These are phyloP conservation scores for Zygnema cylindricum DNA, from an alignment of 139 green algal species.

Conservation along the genomic window DNA sequence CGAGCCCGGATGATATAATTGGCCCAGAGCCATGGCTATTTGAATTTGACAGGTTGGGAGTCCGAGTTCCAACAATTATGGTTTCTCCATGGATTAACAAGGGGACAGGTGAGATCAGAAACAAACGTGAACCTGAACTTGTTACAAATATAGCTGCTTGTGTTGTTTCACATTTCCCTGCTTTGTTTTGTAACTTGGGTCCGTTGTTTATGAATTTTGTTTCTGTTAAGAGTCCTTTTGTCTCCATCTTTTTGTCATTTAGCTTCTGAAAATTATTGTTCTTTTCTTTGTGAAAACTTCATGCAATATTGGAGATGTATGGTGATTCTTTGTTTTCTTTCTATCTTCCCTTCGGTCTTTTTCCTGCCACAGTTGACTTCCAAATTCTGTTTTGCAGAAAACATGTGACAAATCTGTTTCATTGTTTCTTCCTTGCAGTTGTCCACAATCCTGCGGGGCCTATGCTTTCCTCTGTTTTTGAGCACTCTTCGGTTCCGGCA, in stretches of 20 bases:
- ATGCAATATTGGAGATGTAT: neutral
- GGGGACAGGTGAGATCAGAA: constrained; percentile 44
- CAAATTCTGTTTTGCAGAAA: neutral
- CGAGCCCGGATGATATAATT: constrained; percentile 39
- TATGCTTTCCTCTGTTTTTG: constrained; percentile 20
- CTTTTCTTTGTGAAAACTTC: too few relatives aligned
- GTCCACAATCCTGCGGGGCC: constrained; percentile 36
- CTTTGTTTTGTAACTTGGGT: too few relatives aligned
- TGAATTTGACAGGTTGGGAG: constrained; percentile 41
- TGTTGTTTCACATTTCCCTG: too few relatives aligned
- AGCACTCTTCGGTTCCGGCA: constrained; percentile 54
- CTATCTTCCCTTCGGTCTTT: neutral
- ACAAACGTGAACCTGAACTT: too few relatives aligned
- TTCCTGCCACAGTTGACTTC: too few relatives aligned
- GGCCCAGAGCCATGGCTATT: constrained; percentile 38
- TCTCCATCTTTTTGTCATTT: neutral
- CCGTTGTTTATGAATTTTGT: too few relatives aligned
- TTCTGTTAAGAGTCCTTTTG: too few relatives aligned
- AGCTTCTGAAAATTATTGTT: too few relatives aligned
- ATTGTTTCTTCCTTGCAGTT: constrained; percentile 30
- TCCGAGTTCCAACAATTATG: constrained; percentile 54
- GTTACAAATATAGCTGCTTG: too few relatives aligned
- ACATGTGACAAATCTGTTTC: neutral
- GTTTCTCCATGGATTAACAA: constrained; percentile 61
- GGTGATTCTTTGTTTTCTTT: neutral